These are phyloP conservation scores for Drechslerella coelobrocha DNA, from an alignment of 2,329 filamentous ascomycete genomes.

Conservation along the genomic window DNA sequence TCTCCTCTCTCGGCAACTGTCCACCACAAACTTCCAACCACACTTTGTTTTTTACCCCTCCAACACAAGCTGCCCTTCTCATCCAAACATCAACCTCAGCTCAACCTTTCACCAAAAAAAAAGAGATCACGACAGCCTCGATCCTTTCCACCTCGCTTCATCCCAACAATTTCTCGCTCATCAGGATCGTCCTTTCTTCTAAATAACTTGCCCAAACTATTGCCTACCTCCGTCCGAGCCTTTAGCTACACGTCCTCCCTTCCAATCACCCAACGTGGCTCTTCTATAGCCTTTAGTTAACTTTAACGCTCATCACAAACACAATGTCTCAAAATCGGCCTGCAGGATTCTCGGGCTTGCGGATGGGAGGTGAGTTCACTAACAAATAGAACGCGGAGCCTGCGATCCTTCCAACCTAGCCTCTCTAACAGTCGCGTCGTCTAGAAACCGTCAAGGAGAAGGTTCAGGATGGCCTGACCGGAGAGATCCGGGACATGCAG, in stretches of 20 bases:
- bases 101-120: slow-evolving; percentile 42
- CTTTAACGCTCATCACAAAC: slow-evolving; percentile 15
- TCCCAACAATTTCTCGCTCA: slow-evolving; percentile 45
- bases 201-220: too few species aligned
- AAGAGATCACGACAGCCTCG: not conserved
- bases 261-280: slow-evolving; percentile 43
- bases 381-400: slow-evolving; percentile 35
- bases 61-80: slow-evolving; percentile 34
- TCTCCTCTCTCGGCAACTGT: slow-evolving; percentile 42
- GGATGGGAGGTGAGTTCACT: slow-evolving; percentile 88
- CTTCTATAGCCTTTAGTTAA: slow-evolving; percentile 37
- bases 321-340: slow-evolving; percentile 89
- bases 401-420: slow-evolving; percentile 52
- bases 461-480: slow-evolving; percentile 96
- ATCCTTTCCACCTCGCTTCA: slow-evolving; percentile 49
- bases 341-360: slow-evolving; percentile 82
- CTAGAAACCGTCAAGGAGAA: slow-evolving; percentile 97
- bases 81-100: slow-evolving; percentile 27
- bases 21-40: slow-evolving; percentile 22
- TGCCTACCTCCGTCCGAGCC: slow-evolving; percentile 72
- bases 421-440: slow-evolving; percentile 52
- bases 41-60: slow-evolving; percentile 35
- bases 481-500: slow-evolving; percentile 93
- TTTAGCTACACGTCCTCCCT: slow-evolving; percentile 15
- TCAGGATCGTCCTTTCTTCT: not conserved